These are phyloP conservation scores for Magnaporthales sp. DNA, from an alignment of 2,329 filamentous ascomycete genomes.

Conservation along the genomic window DNA sequence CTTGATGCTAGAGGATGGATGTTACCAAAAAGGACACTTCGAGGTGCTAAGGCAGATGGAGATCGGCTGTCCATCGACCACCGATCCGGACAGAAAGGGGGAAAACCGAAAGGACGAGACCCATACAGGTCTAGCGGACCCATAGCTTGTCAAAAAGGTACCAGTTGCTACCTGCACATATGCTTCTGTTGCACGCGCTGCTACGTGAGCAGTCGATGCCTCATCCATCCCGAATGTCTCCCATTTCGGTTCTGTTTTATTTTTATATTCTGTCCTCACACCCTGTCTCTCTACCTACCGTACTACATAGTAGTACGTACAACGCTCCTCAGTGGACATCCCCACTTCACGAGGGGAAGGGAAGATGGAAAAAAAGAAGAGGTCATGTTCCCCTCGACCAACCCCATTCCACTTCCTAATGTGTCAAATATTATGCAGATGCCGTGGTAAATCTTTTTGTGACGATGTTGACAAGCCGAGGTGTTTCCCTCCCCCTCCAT, in stretches of 20 bases:
- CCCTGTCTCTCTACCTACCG: too few relatives aligned
- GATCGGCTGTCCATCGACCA: neutral
- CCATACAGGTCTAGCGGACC: neutral
- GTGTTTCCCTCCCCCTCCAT: neutral
- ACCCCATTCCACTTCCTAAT: neutral
- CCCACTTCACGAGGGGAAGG: neutral
- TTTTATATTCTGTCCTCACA: neutral
- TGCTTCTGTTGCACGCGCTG: neutral
- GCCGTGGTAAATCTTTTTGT: neutral
- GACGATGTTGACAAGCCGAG: neutral
- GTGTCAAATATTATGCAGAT: neutral
- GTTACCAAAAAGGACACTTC: neutral
- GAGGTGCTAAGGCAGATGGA: neutral
- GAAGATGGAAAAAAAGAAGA: neutral
- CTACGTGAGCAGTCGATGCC: neutral
- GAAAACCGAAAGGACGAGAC: neutral
- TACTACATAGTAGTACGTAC: too few relatives aligned
- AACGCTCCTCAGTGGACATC: neutral
- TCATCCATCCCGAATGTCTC: neutral
- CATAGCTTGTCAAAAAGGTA: neutral
- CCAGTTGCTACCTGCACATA: neutral
- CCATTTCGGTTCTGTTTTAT: neutral
- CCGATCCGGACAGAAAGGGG: neutral
- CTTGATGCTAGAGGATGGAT: neutral
- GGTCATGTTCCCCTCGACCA: neutral